Evolutionary conservation across 352 stramenopile genomes (phyloP), one percentile per base, ranked within the genome.

Genomic region (Thraustotheca clavata): DNA sequence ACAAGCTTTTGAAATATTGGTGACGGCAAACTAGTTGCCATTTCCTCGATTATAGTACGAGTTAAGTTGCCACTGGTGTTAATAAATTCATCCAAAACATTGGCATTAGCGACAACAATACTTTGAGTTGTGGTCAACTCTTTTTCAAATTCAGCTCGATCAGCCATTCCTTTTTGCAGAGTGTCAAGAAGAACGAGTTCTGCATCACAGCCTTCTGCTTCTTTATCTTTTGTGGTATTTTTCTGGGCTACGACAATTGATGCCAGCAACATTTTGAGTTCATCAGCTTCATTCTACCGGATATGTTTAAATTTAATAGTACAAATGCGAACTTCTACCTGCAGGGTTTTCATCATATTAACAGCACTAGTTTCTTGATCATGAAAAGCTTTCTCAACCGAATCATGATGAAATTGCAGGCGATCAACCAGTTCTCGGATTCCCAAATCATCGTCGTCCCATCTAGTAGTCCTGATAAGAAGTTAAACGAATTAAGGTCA

Each of bases 401-500:
- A 73, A 50, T 93, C 83, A 61, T 93, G 83, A 48, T 93, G 81
- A 38, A 80, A 83, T 55, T 91, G 81, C 38, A 93, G 55, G 22
- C 81, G 73, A 43, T 93, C 81, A 0, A 91, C 73, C 1, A 93
- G 75, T 24, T 91, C 80, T 3, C 81, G 79, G 6, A 93, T 48
- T 24, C 88, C 81, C 39, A 89, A 29, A 31, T 89, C 81, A 67
- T 93, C 83, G 24, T 91, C 80, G 43, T 86, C 76, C 81, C 83
- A 91, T 5, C 52, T 61, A 7, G 16, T 18, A 18, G 38, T 20
- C 16, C 16, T 20, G 38, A 43, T 43, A 43, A 43, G 38, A 32
- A 59, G 14, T 47, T 49, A 38, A 60, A 46, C 18, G 27, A 60
- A 24, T 54, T 20, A 38, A 47, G 32, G 31, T 20, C 18, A 24